phyloP scores from a whole-genome alignment of 148 eudicot genomes.

The Persicaria tinctoria region DNA sequence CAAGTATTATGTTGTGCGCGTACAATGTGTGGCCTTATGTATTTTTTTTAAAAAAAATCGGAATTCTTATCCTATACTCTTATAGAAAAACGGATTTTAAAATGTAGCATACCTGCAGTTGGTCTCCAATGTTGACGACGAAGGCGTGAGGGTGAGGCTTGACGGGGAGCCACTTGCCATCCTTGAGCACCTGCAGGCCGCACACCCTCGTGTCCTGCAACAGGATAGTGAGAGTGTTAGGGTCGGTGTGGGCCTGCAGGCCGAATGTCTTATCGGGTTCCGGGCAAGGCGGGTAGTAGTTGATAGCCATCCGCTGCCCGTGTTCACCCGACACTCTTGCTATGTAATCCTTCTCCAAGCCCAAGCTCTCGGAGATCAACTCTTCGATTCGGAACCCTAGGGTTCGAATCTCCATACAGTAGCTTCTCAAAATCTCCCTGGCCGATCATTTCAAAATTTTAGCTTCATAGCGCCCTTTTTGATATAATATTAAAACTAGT shows the following conservation, averaged over 20 bases:
- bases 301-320: conserved; percentile 90
- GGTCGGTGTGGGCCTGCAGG: conserved; percentile 79
- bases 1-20: too few relatives aligned
- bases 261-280: conserved; percentile 78
- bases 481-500: too few relatives aligned
- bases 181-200: background rate
- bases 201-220: background rate
- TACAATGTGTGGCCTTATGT: too few relatives aligned
- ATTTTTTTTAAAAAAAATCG: too few relatives aligned
- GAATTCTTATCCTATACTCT: background rate
- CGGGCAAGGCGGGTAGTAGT: conserved; percentile 79
- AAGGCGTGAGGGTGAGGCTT: background rate
- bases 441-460: too few relatives aligned
- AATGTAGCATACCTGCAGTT: background rate
- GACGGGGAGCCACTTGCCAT: background rate
- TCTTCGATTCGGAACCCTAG: conserved; percentile 64
- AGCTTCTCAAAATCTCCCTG: conserved; percentile 53
- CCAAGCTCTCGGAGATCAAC: conserved; percentile 68
- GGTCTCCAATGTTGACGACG: background rate
- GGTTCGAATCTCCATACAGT: conserved; percentile 48
- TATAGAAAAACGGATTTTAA: background rate
- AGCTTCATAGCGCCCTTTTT: too few relatives aligned
- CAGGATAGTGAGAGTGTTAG: conserved; percentile 13
- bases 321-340: conserved; percentile 51
- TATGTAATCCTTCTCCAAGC: conserved; percentile 48